phyloP scores from a whole-genome alignment of 225 moss, liverwort and hornwort species.

The Straminergon stramineum region DNA sequence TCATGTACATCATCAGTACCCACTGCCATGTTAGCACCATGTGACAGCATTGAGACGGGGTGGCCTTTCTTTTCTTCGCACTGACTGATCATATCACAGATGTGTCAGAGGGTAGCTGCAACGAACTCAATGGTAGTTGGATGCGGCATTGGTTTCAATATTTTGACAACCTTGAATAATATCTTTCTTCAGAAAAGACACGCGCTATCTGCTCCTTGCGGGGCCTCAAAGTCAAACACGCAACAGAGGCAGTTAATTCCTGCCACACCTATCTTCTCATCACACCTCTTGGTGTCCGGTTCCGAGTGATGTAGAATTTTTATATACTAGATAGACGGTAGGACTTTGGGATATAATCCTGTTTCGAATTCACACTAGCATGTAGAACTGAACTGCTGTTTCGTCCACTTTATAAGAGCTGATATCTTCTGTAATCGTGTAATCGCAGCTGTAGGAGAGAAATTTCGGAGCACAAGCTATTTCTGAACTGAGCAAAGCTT shows the following conservation, averaged over 20 bases:
- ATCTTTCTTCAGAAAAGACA: neutral
- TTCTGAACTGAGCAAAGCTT: neutral
- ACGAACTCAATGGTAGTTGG: conserved; percentile 2
- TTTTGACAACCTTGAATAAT: neutral
- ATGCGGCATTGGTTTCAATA: neutral
- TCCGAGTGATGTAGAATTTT: neutral
- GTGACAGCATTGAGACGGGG: neutral
- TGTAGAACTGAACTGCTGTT: neutral
- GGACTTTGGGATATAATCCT: neutral
- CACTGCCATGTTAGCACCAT: conserved; percentile 13
- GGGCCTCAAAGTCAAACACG: conserved; percentile 12
- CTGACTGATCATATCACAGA: neutral
- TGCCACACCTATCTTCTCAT: neutral
- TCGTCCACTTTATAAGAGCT: neutral
- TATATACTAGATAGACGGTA: neutral
- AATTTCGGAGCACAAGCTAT: neutral
- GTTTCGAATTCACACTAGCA: neutral
- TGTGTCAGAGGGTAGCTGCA: conserved; percentile 2
- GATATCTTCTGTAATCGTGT: neutral
- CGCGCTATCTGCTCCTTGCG: neutral
- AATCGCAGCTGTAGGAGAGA: neutral
- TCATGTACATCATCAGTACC: neutral
- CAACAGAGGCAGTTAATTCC: neutral
- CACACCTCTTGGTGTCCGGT: neutral
- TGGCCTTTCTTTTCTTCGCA: neutral